A percentile compares a stretch with the other conserved stretches of the same genome.
Evolutionary conservation across 2,329 filamentous ascomycete species (phyloP).

Genomic region (Diaporthe sp.): DNA sequence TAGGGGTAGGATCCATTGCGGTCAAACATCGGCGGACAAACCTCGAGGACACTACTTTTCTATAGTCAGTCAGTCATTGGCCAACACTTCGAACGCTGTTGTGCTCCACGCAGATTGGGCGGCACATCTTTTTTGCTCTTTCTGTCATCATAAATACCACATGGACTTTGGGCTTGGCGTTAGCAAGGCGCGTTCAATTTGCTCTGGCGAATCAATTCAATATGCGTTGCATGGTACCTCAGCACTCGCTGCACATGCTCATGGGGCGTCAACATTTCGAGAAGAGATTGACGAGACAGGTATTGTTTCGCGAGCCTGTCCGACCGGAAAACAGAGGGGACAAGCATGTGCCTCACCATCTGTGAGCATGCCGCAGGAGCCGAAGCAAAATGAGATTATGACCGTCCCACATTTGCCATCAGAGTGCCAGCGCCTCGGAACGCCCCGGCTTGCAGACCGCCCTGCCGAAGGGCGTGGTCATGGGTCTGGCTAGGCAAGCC

Average conservation of each 20-base stretch:
- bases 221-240: not conserved
- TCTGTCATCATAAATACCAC: slow-evolving; percentile 4
- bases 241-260: not conserved
- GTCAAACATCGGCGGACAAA: not conserved
- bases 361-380: not conserved
- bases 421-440: not conserved
- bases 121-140: not conserved
- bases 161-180: slow-evolving; percentile 4
- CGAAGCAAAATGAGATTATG: not conserved
- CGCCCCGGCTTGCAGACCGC: slow-evolving; percentile 22
- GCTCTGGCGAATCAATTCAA: not conserved
- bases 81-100: not conserved
- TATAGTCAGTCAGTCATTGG: slow-evolving; percentile 4
- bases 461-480: slow-evolving; percentile 8
- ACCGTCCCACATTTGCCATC: not conserved
- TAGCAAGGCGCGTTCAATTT: not conserved
- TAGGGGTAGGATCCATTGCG: not conserved
- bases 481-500: slow-evolving; percentile 2
- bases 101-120: not conserved
- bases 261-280: not conserved
- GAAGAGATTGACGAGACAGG: not conserved
- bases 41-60: not conserved
- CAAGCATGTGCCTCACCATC: not conserved
- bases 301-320: not conserved
- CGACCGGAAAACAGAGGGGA: not conserved